phyloP scores from a whole-genome alignment of 2,329 filamentous ascomycete species.

The Stachybotrys chlorohalonatus region DNA sequence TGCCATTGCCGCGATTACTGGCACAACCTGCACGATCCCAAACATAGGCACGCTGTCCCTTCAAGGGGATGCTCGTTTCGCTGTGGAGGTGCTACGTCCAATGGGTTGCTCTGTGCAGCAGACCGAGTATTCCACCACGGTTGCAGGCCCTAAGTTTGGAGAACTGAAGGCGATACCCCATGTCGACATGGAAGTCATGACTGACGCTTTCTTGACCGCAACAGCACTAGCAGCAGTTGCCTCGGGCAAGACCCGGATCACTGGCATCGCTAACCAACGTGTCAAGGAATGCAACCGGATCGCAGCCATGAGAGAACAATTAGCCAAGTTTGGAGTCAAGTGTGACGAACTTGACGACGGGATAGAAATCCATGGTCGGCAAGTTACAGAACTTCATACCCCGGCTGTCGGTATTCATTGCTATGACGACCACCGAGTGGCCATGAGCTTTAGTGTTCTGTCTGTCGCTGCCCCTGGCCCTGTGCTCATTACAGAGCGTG shows the following conservation, averaged over 20 bases:
- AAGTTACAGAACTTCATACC: constrained; percentile 36
- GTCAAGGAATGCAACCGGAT: constrained; percentile 99
- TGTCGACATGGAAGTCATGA: constrained; percentile 99
- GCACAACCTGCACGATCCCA: constrained; percentile 88
- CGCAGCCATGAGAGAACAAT: constrained; percentile 85
- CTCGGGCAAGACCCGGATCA: constrained; percentile 73
- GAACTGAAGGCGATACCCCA: constrained; percentile 65
- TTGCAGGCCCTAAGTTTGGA: constrained; percentile 75
- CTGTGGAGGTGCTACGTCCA: constrained; percentile 75
- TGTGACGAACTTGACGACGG: constrained; percentile 89
- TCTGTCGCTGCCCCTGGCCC: constrained; percentile 61
- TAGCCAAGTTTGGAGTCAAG: constrained; percentile 83
- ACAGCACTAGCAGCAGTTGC: constrained; percentile 89
- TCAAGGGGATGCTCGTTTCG: constrained; percentile 92
- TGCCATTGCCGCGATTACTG: constrained; percentile 88
- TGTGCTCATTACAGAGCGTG: constrained; percentile 75
- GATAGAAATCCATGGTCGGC: constrained; percentile 60
- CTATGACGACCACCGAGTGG: constrained; percentile 95
- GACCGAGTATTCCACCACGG: constrained; percentile 77
- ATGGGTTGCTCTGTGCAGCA: constrained; percentile 94
- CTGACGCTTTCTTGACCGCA: constrained; percentile 92
- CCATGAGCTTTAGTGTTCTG: constrained; percentile 96
- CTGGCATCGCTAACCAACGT: constrained; percentile 92
- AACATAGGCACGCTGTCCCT: constrained; percentile 91
- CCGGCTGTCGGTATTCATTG: constrained; percentile 69